Base-by-base conservation (phyloP, 768 basidiomycete species). In the Leucocoprinus sp. region DNA sequence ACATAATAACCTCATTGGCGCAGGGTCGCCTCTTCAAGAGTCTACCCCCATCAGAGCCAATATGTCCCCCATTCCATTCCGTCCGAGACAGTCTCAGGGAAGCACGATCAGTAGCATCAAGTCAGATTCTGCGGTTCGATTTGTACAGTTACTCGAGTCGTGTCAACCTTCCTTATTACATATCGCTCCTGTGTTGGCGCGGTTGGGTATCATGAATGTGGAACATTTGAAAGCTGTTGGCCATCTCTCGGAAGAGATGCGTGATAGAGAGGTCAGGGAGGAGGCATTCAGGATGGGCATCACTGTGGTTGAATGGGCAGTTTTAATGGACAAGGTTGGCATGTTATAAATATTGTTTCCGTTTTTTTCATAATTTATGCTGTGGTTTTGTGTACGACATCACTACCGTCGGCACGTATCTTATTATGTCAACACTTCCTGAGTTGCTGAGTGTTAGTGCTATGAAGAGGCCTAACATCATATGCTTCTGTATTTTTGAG, bases 261-360 rank as follows among this genome's bases (percentile, higher is more conserved):
- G 84, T 51, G 76, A 87, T 58, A 64, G 75, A 47, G 82, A 85
- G 58, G 69, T 87, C 37, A 81, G 72, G 60, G 80, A 82, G 53
- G 80, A 79, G 52, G 84, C 82, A 43, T 55, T 87, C 61, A 75
- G 64, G 56, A 65, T 74, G 54, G 84, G 84, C 1, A 66, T 87
- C 41, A 84, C 82, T 0, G 69, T 84, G 6, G 66, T 87, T 63
- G 84, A 87, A 54, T 87, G 84, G 84, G 84, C 84, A 17, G 82
- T 86, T 54, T 65, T 87, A 54, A 60, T 87, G 48, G 84, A 87
- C 60, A 76, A 66, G 55, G 57, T 84, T 51, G 75, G 73, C 50
- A 64, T 49, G 2, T 37, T 67, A 34, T 63, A 45, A 50, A 36
- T 26, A 33, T 27, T 21, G 6, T 48, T 38, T 37, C n/a, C 3